Conservation (phyloP, 1,284 basidiomycete genomes). For the Melampsora larici-populina region DNA sequence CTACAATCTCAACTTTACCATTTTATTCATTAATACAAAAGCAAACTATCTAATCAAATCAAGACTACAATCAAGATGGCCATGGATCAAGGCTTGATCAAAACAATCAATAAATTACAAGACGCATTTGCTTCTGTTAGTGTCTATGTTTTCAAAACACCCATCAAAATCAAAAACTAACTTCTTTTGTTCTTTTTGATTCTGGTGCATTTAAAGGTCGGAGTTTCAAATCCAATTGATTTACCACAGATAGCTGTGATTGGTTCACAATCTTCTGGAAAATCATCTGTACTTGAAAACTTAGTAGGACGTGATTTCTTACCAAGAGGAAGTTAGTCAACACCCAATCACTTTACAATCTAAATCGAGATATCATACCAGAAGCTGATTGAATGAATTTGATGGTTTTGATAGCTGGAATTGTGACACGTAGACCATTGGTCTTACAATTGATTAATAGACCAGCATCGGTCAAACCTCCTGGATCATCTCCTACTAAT, state of each 20-base stretch:
- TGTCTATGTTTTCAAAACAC: constrained; percentile 50
- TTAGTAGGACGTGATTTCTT: constrained; percentile 96
- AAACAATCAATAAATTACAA: constrained; percentile 55
- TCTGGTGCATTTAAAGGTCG: constrained; percentile 44
- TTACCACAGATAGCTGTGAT: constrained; percentile 61
- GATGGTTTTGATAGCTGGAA: constrained; percentile 60
- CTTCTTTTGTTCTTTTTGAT: not conserved
- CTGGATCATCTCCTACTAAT: constrained; percentile 36
- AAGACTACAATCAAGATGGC: not conserved
- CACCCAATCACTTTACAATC: not conserved
- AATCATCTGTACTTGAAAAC: constrained; percentile 63
- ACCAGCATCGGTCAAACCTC: constrained; percentile 52
- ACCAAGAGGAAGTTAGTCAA: constrained; percentile 72
- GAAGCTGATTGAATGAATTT: not conserved
- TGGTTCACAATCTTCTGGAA: constrained; percentile 59
- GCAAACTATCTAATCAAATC: not conserved
- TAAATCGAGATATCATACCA: too few relatives aligned
- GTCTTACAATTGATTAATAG: constrained; percentile 93
- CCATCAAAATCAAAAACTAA: not conserved
- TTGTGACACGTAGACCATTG: constrained; percentile 90
- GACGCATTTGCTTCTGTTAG: constrained; percentile 59
- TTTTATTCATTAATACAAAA: too few relatives aligned
- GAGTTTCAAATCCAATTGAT: constrained; percentile 55
- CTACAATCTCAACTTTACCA: too few relatives aligned
- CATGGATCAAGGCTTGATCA: constrained; percentile 39